phyloP scores from a whole-genome alignment of 495 filamentous ascomycete genomes.

The Melanomma pulvis-pyrius region DNA sequence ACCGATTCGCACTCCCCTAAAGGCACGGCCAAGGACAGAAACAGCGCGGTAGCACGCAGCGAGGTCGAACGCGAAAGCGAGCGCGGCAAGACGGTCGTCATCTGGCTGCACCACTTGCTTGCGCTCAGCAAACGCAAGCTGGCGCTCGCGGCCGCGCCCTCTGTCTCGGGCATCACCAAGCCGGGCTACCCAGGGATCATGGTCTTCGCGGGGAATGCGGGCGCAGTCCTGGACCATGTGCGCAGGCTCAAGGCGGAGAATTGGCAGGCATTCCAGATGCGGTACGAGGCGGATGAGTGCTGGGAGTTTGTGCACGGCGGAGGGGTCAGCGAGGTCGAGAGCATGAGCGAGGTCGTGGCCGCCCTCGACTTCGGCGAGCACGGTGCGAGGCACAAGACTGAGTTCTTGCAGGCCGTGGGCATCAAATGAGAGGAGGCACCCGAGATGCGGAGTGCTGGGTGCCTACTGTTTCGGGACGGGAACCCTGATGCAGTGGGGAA shows the following conservation, averaged over 20 bases:
- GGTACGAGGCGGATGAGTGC: conserved; percentile 37
- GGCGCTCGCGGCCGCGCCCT: conserved; percentile 37
- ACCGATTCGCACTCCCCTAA: neutral
- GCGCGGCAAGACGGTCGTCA: conserved; percentile 40
- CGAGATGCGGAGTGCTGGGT: neutral
- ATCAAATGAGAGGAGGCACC: conserved; percentile 48
- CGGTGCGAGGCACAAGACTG: conserved; percentile 30
- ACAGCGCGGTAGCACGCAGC: neutral
- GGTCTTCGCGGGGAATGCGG: conserved; percentile 41
- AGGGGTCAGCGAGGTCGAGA: conserved; percentile 44
- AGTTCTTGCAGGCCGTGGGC: conserved; percentile 45
- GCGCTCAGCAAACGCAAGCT: conserved; percentile 47
- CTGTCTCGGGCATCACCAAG: conserved; percentile 45
- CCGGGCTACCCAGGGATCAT: conserved; percentile 49
- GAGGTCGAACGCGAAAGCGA: neutral
- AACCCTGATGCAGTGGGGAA: too few species aligned
- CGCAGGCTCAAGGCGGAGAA: conserved; percentile 44
- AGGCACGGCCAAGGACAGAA: neutral
- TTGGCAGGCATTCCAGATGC: conserved; percentile 49
- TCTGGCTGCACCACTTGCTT: conserved; percentile 50
- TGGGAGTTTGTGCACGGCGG: conserved; percentile 42
- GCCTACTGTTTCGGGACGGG: neutral
- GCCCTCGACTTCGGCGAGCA: conserved; percentile 36
- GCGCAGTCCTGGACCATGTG: conserved; percentile 44
- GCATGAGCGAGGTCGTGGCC: conserved; percentile 44